phyloP scores from a whole-genome alignment of 352 stramenopile species.

The Globisporangium viniferum region DNA sequence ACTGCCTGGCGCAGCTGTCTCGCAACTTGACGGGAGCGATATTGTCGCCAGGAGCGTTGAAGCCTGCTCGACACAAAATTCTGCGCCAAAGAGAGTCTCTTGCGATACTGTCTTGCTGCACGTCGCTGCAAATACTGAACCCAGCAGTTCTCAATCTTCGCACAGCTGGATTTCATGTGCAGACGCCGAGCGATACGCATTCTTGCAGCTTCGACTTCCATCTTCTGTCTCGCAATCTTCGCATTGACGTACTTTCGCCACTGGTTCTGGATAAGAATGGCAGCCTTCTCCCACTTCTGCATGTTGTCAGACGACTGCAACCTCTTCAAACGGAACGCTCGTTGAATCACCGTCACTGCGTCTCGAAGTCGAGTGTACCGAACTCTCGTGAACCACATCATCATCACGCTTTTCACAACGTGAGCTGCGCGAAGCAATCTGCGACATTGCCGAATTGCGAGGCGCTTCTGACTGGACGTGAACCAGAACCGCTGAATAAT shows the following conservation, averaged over 20 bases:
- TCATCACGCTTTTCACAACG: conserved; percentile 41
- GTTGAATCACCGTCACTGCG: conserved; percentile 35
- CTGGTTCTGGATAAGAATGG: conserved; percentile 28
- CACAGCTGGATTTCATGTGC: conserved; percentile 28
- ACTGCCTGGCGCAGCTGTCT: conserved; percentile 1
- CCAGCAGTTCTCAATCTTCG: conserved; percentile 43
- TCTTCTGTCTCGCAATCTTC: conserved; percentile 15
- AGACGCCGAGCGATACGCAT: conserved; percentile 23
- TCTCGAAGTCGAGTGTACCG: conserved; percentile 26
- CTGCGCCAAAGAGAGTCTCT: conserved; percentile 19
- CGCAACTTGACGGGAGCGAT: not conserved
- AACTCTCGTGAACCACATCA: conserved; percentile 24
- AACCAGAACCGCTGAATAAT: conserved; percentile 81
- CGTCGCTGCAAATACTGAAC: conserved; percentile 29
- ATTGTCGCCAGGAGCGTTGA: conserved; percentile 12
- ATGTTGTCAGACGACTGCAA: conserved; percentile 18
- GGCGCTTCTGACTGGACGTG: conserved; percentile 67
- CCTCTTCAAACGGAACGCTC: conserved; percentile 25
- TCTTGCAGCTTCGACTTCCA: conserved; percentile 18
- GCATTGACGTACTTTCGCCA: conserved; percentile 29
- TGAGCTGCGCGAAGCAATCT: conserved; percentile 58
- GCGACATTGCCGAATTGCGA: conserved; percentile 67
- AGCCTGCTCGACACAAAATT: not conserved
- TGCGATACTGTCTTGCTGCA: conserved; percentile 30
- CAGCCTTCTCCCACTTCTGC: conserved; percentile 13